Evolutionary conservation across 495 filamentous ascomycete species (phyloP), one percentile per base, ranked within the genome.

Genomic region (Podospora pseudopauciseta): DNA sequence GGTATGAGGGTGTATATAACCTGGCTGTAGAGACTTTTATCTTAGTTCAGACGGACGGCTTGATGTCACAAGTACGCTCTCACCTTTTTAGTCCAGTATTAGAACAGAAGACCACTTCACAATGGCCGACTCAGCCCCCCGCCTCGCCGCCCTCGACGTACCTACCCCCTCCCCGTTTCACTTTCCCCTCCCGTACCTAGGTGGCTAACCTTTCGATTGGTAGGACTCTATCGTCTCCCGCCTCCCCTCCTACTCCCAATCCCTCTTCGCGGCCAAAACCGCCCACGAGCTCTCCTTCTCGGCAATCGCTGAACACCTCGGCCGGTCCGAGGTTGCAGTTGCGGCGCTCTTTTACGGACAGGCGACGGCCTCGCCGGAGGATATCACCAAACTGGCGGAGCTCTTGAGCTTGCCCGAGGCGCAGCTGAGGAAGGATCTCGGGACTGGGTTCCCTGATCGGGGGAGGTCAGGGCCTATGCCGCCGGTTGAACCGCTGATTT

Each of bases 321-420:
- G 89, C 15, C 92, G 95, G 62, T 88, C 89, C 71, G 95, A 99
- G 78, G 94, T 99, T 5, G 92, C 93, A 27, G 85, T 92, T 2
- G 95, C 95, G 1, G 95, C 94, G 0, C 82, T 99, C 66, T 98
- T 99, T 86, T 97, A 97, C 80, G 94, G 95, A 53, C 94, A 97
- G 75, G 89, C 93, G 5, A 87, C 86, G 66, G 92, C 95, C 1
- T 91, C 90, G 0, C 75, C 86, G 0, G 91, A 91, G 68, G 95
- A 98, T 73, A 87, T 94, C 66, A 77, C 82, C 49, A 90, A 88
- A 70, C 87, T 99, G 13, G 83, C 92, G 9, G 73, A 80, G 18
- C 74, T 92, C 2, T 87, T 99, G 9, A 84, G 80, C 1, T 84
- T 97, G 30, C 77, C 86, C 20, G 78, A 86, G n/a, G 78, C 75